A percentile compares a stretch with the other conserved stretches of the same genome.
Conservation (phyloP, 805 yeast species). For the Wickerhamiella sorbophila region DNA sequence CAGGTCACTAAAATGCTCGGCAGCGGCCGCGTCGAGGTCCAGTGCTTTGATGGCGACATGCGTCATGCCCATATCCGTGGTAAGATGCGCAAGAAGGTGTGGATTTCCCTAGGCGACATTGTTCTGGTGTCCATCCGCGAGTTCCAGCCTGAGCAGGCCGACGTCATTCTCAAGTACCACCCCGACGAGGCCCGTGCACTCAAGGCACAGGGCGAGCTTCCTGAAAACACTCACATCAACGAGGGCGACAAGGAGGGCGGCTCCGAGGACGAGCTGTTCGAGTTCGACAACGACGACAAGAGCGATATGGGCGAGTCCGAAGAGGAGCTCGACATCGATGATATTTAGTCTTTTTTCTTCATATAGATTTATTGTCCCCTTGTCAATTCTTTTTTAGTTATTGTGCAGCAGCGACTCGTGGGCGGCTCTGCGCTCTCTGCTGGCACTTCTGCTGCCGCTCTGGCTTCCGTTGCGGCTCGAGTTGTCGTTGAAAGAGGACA, state of each 20-base stretch:
- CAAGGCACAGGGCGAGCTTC: constrained; percentile 91
- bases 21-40: constrained; percentile 90
- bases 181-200: constrained; percentile 96
- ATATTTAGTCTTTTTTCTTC: constrained; percentile 39
- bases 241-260: constrained; percentile 97
- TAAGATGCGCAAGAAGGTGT: constrained; percentile 96
- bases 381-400: not conserved
- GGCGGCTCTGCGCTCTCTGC: constrained; percentile 1
- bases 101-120: constrained; percentile 99
- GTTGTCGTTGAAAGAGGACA: not conserved
- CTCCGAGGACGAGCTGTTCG: constrained; percentile 95
- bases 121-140: constrained; percentile 92
- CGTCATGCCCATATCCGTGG: constrained; percentile 99
- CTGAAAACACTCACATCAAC: constrained; percentile 92
- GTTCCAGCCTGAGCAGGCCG: constrained; percentile 97
- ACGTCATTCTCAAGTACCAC: constrained; percentile 90
- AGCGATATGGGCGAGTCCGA: constrained; percentile 48
- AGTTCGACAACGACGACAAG: constrained; percentile 80
- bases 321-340: constrained; percentile 81
- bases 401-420: not conserved
- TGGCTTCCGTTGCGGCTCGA: not conserved
- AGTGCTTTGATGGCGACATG: constrained; percentile 85
- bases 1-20: constrained; percentile 98
- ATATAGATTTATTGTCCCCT: too few relatives aligned
- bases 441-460: not conserved